Evolutionary conservation across 2,329 filamentous ascomycete genomes (phyloP).

Genomic region (Lasiodiplodia sp.): DNA sequence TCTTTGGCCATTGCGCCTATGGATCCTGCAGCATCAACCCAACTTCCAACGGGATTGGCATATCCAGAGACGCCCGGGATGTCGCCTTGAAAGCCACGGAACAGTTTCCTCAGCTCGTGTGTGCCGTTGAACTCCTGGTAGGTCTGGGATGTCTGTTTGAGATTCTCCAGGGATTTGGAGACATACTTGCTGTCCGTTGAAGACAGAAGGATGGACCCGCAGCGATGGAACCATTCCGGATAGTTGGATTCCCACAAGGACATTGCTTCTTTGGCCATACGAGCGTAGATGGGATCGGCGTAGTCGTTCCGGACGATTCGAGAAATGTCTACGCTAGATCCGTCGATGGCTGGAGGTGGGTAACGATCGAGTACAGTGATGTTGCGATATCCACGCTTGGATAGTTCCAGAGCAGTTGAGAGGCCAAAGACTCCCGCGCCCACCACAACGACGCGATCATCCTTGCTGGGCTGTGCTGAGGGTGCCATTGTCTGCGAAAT

Average conservation of each 20-base stretch:
- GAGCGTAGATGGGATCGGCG: constrained; percentile 39
- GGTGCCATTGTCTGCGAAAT: neutral
- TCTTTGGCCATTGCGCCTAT: constrained; percentile 29
- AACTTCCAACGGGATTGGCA: constrained; percentile 32
- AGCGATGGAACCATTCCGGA: neutral
- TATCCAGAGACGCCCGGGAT: constrained; percentile 31
- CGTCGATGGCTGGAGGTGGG: constrained; percentile 38
- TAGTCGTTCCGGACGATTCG: constrained; percentile 49
- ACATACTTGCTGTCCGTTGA: neutral
- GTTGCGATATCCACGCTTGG: constrained; percentile 28
- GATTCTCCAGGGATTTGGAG: neutral
- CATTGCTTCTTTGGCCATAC: constrained; percentile 40
- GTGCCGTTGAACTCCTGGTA: neutral
- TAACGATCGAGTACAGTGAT: constrained; percentile 32
- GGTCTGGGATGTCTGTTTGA: neutral
- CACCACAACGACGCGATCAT: constrained; percentile 10
- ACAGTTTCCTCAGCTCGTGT: neutral
- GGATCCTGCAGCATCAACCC: constrained; percentile 36
- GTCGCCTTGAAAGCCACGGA: neutral
- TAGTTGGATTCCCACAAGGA: constrained; percentile 1
- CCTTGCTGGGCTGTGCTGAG: neutral
- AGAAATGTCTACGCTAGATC: constrained; percentile 51
- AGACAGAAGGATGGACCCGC: neutral
- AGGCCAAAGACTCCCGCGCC: constrained; percentile 27
- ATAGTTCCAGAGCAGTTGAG: constrained; percentile 21